Conservation (phyloP, 75 land plant genomes). For the Sequoiadendron giganteum region DNA sequence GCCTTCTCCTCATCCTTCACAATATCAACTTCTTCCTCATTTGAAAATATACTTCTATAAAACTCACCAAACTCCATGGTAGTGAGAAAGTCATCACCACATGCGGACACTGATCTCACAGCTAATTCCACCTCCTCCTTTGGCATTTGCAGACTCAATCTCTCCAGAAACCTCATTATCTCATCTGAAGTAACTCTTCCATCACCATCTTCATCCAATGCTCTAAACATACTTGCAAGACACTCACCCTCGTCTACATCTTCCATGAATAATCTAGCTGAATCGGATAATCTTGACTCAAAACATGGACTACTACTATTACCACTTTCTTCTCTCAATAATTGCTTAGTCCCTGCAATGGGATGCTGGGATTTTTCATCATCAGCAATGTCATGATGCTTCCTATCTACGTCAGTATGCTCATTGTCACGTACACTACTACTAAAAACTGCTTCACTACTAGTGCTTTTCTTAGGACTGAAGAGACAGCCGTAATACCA, state of each 20-base stretch:
- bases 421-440: neutral
- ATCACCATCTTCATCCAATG: too few relatives aligned
- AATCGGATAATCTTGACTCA: neutral
- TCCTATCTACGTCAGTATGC: neutral
- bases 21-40: neutral
- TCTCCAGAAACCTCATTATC: too few relatives aligned
- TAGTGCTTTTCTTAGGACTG: neutral
- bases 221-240: too few relatives aligned
- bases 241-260: too few relatives aligned
- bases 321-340: neutral
- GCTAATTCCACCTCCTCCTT: too few relatives aligned
- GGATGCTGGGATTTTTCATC: neutral
- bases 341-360: neutral
- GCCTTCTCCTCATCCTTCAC: neutral
- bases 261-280: too few relatives aligned
- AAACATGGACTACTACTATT: neutral
- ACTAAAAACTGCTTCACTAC: neutral
- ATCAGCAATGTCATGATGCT: neutral
- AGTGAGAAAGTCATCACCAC: too few relatives aligned
- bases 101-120: too few relatives aligned
- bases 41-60: neutral
- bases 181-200: too few relatives aligned
- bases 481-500: neutral
- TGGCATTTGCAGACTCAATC: too few relatives aligned
- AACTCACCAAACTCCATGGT: too few relatives aligned